Evolutionary conservation across 106 monocot genomes (phyloP).

Genomic region (Allium cepa): DNA sequence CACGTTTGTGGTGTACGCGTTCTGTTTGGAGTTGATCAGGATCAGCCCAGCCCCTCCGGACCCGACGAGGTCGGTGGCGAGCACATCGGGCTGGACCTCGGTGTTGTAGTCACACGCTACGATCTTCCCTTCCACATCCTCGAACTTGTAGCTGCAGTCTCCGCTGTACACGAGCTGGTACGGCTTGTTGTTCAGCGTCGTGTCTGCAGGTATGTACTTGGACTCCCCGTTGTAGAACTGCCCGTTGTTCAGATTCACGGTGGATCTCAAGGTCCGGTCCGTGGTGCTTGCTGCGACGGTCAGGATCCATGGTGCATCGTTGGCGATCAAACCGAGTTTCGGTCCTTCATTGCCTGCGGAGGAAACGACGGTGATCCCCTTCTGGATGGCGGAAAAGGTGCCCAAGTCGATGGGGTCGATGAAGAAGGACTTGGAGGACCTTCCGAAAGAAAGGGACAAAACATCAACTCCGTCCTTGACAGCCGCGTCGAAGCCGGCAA

Average conservation of each 20-base stretch:
- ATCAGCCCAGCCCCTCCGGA: neutral
- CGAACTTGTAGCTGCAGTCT: neutral
- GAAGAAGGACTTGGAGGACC: neutral
- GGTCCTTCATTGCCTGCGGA: constrained; percentile 17
- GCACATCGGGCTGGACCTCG: too few relatives aligned
- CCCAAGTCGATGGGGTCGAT: constrained; percentile 8
- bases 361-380: constrained; percentile 8
- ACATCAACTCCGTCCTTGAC: constrained; percentile 27
- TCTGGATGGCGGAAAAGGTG: constrained; percentile 8
- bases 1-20: neutral
- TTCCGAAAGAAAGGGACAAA: constrained; percentile 14
- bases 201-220: neutral
- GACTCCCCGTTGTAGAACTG: neutral
- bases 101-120: neutral
- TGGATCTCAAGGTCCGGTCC: neutral
- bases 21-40: neutral
- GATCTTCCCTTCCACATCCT: neutral
- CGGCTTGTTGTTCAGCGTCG: too few relatives aligned
- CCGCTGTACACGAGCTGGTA: too few relatives aligned
- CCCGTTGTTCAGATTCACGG: neutral
- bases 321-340: neutral
- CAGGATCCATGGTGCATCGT: constrained; percentile 26
- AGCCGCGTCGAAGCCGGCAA: constrained; percentile 20
- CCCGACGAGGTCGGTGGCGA: neutral
- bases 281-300: constrained; percentile 26